Percentiles rank a stretch among this genome's conserved stretches.
Conservation (phyloP, 257 asterid genomes). For the Linderniella brevidens region DNA sequence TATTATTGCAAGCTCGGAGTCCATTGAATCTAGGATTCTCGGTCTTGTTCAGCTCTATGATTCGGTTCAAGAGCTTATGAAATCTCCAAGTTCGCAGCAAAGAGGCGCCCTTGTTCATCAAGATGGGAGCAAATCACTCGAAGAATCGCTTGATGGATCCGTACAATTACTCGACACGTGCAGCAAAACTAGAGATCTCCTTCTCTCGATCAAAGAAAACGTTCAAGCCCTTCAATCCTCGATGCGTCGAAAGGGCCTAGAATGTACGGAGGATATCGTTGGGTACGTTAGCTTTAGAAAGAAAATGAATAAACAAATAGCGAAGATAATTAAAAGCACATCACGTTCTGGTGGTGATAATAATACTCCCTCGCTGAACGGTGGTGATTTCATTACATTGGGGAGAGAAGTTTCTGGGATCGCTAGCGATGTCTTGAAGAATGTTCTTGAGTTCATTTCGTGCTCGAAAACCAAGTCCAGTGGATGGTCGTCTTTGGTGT, state of each 20-base stretch:
- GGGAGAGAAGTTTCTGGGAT: neutral
- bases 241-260: neutral
- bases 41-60: neutral
- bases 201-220: neutral
- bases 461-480: no score
- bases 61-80: neutral
- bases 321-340: neutral
- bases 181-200: neutral
- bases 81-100: no score
- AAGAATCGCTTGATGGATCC: neutral
- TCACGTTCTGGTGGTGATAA: neutral
- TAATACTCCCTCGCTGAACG: neutral
- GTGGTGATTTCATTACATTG: neutral
- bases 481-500: no score
- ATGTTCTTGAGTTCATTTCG: neutral
- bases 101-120: neutral
- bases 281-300: neutral
- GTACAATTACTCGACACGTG: neutral
- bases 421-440: neutral
- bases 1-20: neutral
- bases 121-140: neutral
- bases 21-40: neutral
- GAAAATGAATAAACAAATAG: neutral
- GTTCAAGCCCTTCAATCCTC: neutral
- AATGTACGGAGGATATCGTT: neutral